Base-by-base conservation (phyloP, 1,139 yeast genomes). In the Hyphopichia pseudoburtonii region DNA sequence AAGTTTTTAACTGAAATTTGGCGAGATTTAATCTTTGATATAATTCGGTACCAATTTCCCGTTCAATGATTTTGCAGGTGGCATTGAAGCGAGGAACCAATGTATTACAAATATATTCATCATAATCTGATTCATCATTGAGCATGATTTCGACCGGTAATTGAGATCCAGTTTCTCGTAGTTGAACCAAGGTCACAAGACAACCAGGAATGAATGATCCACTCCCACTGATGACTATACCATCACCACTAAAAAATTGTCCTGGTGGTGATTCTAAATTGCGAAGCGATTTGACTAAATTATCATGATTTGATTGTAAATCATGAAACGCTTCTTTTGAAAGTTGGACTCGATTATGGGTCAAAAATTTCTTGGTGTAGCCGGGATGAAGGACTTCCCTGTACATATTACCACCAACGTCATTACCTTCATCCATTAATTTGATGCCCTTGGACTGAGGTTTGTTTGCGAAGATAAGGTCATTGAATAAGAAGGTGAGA, bases 141-240 rank as follows among this genome's bases (percentile, higher is more conserved):
- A 32, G 17, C 19, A 56, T 40, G 21, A 57, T 41, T 38, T 57
- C 62, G 12, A 57, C 48, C 3, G 62, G 62, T 24, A 57, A 44
- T 36, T 45, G 39, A 12, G 58, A 50, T 8, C 60, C 60, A 40
- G 45, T 35, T 35, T 53, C 57, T 25, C 62, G 47, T 15, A 55
- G 36, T 35, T 54, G 59, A 9, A 48, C 51, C 15, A 55, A 46
- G 3, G 52, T 44, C 3, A 52, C 51, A 29, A 57, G 35, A 1
- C 56, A 53, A 24, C 34, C 34, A 8, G 29, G 14, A 5, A 50
- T 45, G 36, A 51, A 39, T 7, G 51, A 37, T 4, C 51, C 46
- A 1, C 55, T 56, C 34, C 52, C 46, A 33, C 50, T 47, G 17
- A 45, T 44, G 3, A 55, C 58, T 30, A 57, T 55, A 12, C 62